phyloP scores from a whole-genome alignment of 495 filamentous ascomycete species.

The Penicilliopsis zonata region DNA sequence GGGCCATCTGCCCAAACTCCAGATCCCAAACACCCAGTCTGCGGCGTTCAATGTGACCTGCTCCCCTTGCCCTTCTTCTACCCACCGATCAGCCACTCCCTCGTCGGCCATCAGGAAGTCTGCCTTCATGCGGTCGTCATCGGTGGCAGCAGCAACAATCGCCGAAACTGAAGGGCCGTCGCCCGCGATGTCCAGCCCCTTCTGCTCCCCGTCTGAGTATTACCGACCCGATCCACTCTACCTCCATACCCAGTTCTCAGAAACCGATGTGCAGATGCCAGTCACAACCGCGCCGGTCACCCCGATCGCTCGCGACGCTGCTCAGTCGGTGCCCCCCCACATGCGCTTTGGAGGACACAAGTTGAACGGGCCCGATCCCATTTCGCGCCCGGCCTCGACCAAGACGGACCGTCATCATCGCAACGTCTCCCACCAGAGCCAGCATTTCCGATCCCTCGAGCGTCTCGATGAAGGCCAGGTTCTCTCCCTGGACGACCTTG shows the following conservation, averaged over 20 bases:
- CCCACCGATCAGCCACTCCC: constrained; percentile 14
- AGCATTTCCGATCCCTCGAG: constrained; percentile 1
- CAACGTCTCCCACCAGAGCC: constrained; percentile 1
- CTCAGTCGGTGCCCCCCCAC: constrained; percentile 86
- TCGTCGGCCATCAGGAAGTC: constrained; percentile 4
- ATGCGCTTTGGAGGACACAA: constrained; percentile 45
- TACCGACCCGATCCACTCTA: constrained; percentile 35
- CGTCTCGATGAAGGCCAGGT: constrained; percentile 9
- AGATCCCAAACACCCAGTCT: constrained; percentile 30
- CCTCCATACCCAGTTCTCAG: constrained; percentile 74
- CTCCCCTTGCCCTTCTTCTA: constrained; percentile 2
- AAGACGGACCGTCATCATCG: constrained; percentile 7
- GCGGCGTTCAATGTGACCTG: constrained; percentile 1
- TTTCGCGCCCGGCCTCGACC: constrained; percentile 11
- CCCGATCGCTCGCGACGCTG: constrained; percentile 56
- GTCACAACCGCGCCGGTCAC: constrained; percentile 59
- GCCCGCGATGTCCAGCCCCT: constrained; percentile 1
- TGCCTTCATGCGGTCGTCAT: background rate
- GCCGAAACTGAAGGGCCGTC: background rate
- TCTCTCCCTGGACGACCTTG: constrained; percentile 12
- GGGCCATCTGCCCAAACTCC: constrained; percentile 43
- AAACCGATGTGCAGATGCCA: constrained; percentile 86
- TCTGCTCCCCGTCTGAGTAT: constrained; percentile 13
- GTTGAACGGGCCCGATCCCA: constrained; percentile 3
- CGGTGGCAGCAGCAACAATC: background rate